phyloP scores from a whole-genome alignment of 768 basidiomycete genomes.

The Tulasnella sp. region DNA sequence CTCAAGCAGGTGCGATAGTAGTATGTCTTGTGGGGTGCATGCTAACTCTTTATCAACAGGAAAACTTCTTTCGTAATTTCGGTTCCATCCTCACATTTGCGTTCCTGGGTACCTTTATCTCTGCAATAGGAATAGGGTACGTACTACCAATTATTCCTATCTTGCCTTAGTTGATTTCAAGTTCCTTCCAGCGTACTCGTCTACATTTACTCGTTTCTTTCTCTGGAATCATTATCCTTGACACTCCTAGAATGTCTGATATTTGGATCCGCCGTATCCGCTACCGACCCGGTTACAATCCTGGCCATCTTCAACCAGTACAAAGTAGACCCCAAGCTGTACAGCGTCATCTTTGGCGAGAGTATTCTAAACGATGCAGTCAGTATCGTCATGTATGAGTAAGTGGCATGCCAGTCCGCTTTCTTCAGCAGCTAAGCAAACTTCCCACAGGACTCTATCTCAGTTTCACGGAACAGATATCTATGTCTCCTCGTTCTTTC shows the following conservation, averaged over 20 bases:
- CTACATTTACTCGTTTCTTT: constrained; percentile 87
- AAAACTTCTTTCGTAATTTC: constrained; percentile 98
- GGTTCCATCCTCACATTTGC: constrained; percentile 91
- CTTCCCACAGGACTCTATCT: constrained; percentile 56
- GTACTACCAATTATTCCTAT: constrained; percentile 24
- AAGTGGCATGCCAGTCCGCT: constrained; percentile 30
- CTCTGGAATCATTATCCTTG: constrained; percentile 77
- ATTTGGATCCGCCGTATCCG: constrained; percentile 92
- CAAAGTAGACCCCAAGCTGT: constrained; percentile 96
- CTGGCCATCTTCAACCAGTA: constrained; percentile 97
- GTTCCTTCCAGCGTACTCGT: constrained; percentile 66
- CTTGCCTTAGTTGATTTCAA: constrained; percentile 30
- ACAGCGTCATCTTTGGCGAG: constrained; percentile 95
- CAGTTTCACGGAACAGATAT: constrained; percentile 83
- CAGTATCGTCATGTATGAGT: constrained; percentile 99
- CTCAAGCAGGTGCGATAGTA: constrained; percentile 68
- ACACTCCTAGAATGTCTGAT: constrained; percentile 85
- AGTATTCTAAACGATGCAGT: constrained; percentile 96
- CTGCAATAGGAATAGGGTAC: constrained; percentile 90
- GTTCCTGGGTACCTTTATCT: constrained; percentile 91
- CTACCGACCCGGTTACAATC: constrained; percentile 96
- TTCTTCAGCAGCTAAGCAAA: not conserved
- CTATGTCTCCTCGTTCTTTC: constrained; percentile 76
- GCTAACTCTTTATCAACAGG: constrained; percentile 35
- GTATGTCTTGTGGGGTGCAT: not conserved